Percentiles rank a stretch among this genome's conserved stretches.
phyloP scores from a whole-genome alignment of 192 early-diverging fungal species.

The Gamsiella multidivaricata region DNA sequence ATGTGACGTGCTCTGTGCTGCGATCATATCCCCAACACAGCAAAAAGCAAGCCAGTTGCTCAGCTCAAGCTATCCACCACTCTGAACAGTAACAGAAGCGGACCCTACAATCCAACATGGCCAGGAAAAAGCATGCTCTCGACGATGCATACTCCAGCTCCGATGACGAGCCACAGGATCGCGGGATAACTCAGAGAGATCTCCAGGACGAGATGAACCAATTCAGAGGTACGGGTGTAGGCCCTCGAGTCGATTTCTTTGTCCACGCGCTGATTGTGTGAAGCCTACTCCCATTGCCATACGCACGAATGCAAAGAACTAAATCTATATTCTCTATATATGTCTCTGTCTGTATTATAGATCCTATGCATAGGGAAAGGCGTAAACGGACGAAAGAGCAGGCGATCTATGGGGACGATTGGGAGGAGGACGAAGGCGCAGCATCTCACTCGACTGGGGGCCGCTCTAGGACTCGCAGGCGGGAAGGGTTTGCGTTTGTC shows the following conservation, averaged over 20 bases:
- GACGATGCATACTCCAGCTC: slow-evolving; percentile 35
- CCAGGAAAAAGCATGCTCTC: slow-evolving; percentile 29
- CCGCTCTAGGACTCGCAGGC: slow-evolving; percentile 16
- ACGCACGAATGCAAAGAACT: no score
- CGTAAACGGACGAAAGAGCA: slow-evolving; percentile 70
- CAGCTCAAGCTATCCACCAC: neutral
- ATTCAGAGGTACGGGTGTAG: slow-evolving; percentile 63
- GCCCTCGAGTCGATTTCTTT: no score
- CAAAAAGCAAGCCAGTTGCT: neutral
- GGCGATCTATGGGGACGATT: slow-evolving; percentile 65
- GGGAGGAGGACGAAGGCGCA: slow-evolving; percentile 32
- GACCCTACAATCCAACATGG: slow-evolving; percentile 23
- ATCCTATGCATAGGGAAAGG: slow-evolving; percentile 40
- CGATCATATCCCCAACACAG: no score
- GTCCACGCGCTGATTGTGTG: no score
- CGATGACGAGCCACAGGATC: slow-evolving; percentile 36
- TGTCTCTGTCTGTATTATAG: neutral
- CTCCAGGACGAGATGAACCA: slow-evolving; percentile 65
- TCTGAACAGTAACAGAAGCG: no score
- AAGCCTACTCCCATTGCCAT: neutral
- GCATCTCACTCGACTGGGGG: neutral
- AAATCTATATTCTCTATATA: neutral
- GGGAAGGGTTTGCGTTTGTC: slow-evolving; percentile 34
- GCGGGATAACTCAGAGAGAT: slow-evolving; percentile 54
- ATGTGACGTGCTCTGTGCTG: neutral